Conservation (phyloP, 495 filamentous ascomycete species). For the Rhizodiscina lignyota region DNA sequence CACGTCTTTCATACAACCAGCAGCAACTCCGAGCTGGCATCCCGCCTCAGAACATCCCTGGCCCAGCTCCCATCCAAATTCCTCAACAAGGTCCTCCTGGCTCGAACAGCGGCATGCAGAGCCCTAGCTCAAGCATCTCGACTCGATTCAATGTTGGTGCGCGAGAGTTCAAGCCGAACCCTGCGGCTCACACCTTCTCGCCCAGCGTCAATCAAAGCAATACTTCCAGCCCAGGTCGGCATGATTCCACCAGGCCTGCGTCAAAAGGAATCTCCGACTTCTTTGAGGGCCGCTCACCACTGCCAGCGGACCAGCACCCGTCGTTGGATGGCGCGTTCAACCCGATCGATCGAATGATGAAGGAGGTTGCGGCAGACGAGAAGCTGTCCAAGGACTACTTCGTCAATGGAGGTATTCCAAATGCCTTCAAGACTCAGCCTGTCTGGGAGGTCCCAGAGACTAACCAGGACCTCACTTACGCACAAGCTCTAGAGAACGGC, state of each 20-base stretch:
- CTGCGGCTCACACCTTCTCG: constrained; percentile 60
- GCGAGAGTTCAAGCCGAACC: constrained; percentile 69
- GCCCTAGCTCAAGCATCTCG: constrained; percentile 30
- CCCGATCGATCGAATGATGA: constrained; percentile 55
- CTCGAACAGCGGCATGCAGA: constrained; percentile 25
- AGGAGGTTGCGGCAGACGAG: constrained; percentile 27
- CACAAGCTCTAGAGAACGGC: constrained; percentile 56
- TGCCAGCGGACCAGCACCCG: constrained; percentile 32
- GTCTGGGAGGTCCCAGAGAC: constrained; percentile 54
- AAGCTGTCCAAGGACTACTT: constrained; percentile 29
- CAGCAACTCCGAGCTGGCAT: constrained; percentile 24
- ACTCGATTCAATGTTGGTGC: constrained; percentile 69
- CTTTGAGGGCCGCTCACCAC: constrained; percentile 42
- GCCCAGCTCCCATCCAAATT: constrained; percentile 8
- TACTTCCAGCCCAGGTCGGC: constrained; percentile 48
- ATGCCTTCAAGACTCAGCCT: constrained; percentile 60
- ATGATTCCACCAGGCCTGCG: constrained; percentile 6
- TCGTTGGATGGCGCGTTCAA: constrained; percentile 55
- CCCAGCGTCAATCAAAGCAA: constrained; percentile 45
- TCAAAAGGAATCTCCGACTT: constrained; percentile 21
- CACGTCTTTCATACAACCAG: no score
- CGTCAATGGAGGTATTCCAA: constrained; percentile 59
- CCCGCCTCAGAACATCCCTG: constrained; percentile 20
- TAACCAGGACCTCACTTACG: constrained; percentile 52
- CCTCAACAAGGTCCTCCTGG: constrained; percentile 30